Percentiles rank a stretch among this genome's conserved stretches.
Conservation (phyloP, 2,329 filamentous ascomycete genomes). For the Bisporella sp. region DNA sequence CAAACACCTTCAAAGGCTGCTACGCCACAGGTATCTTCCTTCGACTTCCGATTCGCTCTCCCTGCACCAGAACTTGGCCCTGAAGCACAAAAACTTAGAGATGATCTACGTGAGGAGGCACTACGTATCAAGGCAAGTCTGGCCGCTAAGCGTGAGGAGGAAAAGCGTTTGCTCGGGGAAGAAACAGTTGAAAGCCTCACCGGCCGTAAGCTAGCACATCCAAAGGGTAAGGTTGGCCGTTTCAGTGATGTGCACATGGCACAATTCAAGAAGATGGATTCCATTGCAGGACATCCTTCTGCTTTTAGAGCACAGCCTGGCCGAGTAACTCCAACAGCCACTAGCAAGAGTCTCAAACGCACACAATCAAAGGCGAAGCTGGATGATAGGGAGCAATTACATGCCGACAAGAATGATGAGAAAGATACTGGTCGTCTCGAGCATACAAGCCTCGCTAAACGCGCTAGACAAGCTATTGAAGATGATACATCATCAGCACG, state of each 20-base stretch:
- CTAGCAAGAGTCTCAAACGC: constrained; percentile 37
- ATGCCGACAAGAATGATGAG: constrained; percentile 14
- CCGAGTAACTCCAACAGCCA: constrained; percentile 32
- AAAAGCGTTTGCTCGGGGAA: constrained; percentile 35
- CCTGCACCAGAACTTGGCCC: constrained; percentile 52
- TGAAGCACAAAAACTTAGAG: constrained; percentile 54
- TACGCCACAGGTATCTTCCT: constrained; percentile 47
- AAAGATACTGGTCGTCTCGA: constrained; percentile 18
- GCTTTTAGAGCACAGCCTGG: constrained; percentile 58
- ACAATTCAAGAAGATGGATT: constrained; percentile 96
- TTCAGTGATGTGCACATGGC: constrained; percentile 83
- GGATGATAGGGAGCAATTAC: constrained; percentile 47
- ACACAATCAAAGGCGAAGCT: constrained; percentile 57
- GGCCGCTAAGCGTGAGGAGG: constrained; percentile 51
- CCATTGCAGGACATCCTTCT: constrained; percentile 80
- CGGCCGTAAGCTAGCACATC: constrained; percentile 67
- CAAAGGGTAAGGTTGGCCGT: constrained; percentile 70
- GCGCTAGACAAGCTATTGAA: constrained; percentile 56
- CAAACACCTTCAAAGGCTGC: constrained; percentile 56
- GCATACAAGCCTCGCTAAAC: constrained; percentile 52
- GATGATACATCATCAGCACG: constrained; percentile 65
- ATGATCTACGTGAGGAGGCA: constrained; percentile 65
- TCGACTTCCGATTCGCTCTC: constrained; percentile 57
- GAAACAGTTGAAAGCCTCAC: constrained; percentile 32
- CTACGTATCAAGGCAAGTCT: constrained; percentile 64